phyloP scores from a whole-genome alignment of 2,329 filamentous ascomycete species.

The Pseudogymnoascus sp. region DNA sequence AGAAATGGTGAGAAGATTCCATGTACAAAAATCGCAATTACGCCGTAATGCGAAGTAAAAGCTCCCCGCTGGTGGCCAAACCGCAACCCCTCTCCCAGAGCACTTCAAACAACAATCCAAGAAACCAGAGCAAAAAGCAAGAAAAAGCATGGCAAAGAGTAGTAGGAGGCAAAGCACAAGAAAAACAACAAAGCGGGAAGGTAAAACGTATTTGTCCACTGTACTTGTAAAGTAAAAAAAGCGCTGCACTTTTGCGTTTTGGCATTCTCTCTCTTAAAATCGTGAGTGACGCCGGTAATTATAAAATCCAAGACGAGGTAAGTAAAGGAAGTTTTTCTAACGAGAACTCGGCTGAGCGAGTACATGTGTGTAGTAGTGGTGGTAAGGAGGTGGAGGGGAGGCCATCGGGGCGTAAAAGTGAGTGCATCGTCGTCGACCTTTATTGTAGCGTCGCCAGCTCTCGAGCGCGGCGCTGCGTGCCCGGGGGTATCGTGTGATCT shows the following conservation, averaged over 20 bases:
- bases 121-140: background rate
- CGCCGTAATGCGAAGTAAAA: background rate
- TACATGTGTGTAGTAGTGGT: background rate
- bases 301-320: background rate
- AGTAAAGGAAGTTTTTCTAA: background rate
- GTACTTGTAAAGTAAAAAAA: background rate
- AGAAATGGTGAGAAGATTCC: background rate
- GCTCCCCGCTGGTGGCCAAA: background rate
- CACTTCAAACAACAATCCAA: background rate
- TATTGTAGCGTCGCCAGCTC: conserved; percentile 5
- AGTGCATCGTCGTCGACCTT: background rate
- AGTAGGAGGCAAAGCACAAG: background rate
- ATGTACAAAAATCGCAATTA: conserved; percentile 2
- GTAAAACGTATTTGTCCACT: background rate
- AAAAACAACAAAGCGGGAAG: background rate
- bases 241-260: conserved; percentile 2
- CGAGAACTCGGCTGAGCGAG: background rate
- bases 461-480: background rate
- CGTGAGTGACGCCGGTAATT: background rate
- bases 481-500: conserved; percentile 5
- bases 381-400: background rate
- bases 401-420: background rate
- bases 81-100: background rate
- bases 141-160: background rate
- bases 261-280: background rate